Base-by-base conservation (phyloP, 768 basidiomycete species). In the Cyclocybe aegerita region DNA sequence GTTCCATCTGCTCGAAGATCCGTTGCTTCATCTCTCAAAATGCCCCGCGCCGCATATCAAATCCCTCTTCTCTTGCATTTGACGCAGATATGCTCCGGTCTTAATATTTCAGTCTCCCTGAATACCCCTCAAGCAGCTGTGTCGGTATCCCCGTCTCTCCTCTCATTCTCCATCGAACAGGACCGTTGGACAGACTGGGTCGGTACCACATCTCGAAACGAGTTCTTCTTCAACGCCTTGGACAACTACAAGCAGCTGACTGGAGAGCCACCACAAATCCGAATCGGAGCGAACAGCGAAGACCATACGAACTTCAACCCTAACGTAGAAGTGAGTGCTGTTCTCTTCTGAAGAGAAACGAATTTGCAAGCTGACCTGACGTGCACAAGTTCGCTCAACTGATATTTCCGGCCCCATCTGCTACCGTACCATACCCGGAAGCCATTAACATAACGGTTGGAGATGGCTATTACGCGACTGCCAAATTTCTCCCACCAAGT, bases 131-230 rank as follows among this genome's bases (percentile, higher is more conserved):
- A 58, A 4, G 54, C 42, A 37, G 71, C 80, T 3, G 60, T 68
- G 7, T 49, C 50, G 1, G 64, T 85, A 1, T 65, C 70, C 7
- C 71, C 73, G 6, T 77, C 78, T 9, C 65, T 85, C 9, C 56
- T 87, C 23, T 84, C 82, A 0, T 78, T 87, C 55, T 88, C 85
- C 30, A 78, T 88, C 46, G 87, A 87, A 58, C 80, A 85, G 63
- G 86, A 88, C 55, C 71, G 81, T 31, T 88, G 85, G 85, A 69
- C 73, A 8, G 85, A 86, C 53, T 89, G 86, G 86, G 67, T 68
- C 9, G 86, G 87, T 1, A 67, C 66, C 10, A 72, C 71, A 5
- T 65, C 73, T 2, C 70, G 69, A 32, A 87, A 88, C 58, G 50
- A 74, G 12, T 88, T 86, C 65, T 79, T 83, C 53, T 74, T 72